Conservation (phyloP, 129 eudicot genomes). For the Ambrosia artemisiifolia region DNA sequence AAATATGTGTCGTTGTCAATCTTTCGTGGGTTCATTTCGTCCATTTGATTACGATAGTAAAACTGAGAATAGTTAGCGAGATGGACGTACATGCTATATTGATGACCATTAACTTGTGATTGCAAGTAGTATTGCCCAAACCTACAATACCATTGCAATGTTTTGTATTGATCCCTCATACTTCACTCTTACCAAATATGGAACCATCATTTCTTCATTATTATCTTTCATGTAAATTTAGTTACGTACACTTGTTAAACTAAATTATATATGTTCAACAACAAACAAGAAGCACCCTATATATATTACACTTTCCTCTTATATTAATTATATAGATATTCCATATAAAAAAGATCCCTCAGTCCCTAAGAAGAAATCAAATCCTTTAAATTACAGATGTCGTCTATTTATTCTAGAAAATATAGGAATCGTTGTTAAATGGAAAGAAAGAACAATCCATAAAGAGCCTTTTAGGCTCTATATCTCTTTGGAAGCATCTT, state of each 20-base stretch:
- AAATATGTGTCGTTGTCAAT: too few species aligned
- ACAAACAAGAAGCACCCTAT: slow-evolving; percentile 10
- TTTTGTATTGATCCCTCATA: not conserved
- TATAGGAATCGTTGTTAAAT: too few species aligned
- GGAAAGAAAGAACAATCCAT: too few species aligned
- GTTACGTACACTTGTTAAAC: not conserved
- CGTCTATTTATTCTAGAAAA: too few species aligned
- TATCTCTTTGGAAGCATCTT: not conserved
- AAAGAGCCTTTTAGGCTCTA: slow-evolving; percentile 4
- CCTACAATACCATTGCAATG: not conserved
- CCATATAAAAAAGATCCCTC: not conserved
- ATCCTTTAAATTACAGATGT: too few species aligned
- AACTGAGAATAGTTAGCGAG: not conserved
- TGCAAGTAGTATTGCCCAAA: not conserved
- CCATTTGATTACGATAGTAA: not conserved
- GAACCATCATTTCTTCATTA: not conserved
- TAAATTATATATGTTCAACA: too few species aligned
- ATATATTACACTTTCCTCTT: slow-evolving; percentile 18
- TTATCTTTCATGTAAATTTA: not conserved
- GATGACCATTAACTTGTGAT: not conserved
- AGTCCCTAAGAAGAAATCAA: too few species aligned
- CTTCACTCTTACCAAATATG: not conserved
- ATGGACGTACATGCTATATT: not conserved
- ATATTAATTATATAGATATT: not conserved
- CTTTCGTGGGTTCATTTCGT: too few species aligned